These are phyloP conservation scores for Lactarius psammicola DNA, from an alignment of 768 basidiomycete genomes.

Conservation along the genomic window DNA sequence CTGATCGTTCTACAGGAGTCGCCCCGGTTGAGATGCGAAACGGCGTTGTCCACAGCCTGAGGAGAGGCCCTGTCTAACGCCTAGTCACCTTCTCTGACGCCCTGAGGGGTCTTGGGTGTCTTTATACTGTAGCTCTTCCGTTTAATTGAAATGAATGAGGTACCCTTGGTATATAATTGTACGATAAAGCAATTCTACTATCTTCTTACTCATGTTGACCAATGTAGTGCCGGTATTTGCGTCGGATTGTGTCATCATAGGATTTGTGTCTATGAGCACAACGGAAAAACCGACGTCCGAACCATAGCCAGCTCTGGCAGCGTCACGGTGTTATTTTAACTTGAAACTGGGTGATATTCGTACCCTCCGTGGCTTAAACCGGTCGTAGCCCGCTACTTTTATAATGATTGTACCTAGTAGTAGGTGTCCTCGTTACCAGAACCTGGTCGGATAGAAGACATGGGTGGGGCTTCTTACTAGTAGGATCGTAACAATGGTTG, in stretches of 20 bases:
- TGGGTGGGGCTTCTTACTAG: no score
- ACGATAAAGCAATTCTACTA: not conserved
- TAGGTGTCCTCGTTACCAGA: no score
- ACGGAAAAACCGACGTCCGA: not conserved
- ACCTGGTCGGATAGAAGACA: no score
- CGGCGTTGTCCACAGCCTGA: not conserved
- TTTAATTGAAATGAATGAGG: not conserved
- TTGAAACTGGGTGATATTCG: no score
- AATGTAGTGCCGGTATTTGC: not conserved
- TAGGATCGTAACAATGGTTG: no score
- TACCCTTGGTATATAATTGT: not conserved
- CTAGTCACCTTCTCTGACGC: not conserved
- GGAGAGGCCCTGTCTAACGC: not conserved
- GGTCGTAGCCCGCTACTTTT: no score
- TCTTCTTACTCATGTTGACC: not conserved
- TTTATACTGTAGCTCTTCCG: not conserved
- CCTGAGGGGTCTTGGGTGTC: not conserved
- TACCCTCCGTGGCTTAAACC: no score
- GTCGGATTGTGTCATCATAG: not conserved
- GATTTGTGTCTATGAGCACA: not conserved
- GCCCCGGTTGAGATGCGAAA: not conserved
- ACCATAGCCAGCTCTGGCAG: not conserved
- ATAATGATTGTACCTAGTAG: no score
- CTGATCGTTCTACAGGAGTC: slow-evolving; percentile 3
- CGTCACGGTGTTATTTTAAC: not conserved